These are phyloP conservation scores for Claviceps fusiformis DNA, from an alignment of 2,329 filamentous ascomycete species.

Conservation along the genomic window DNA sequence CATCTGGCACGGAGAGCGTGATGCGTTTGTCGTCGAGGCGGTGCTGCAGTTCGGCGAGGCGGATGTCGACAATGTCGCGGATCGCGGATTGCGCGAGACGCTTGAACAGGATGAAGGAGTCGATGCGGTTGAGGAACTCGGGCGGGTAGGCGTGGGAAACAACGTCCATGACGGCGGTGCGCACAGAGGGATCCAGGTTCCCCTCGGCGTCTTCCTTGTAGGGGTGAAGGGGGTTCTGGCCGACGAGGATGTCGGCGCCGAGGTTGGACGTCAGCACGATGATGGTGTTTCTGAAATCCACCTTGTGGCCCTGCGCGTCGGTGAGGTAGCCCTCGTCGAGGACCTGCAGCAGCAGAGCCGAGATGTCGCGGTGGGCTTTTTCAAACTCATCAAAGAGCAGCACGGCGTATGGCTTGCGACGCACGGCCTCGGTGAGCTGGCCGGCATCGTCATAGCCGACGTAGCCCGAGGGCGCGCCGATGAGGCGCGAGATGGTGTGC, in stretches of 20 bases:
- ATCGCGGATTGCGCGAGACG: conserved; percentile 65
- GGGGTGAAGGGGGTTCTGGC: conserved; percentile 50
- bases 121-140: conserved; percentile 92
- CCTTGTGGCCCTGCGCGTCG: conserved; percentile 87
- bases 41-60: conserved; percentile 68
- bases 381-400: conserved; percentile 96
- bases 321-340: conserved; percentile 94
- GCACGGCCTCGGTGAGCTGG: conserved; percentile 87
- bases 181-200: conserved; percentile 59
- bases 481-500: conserved; percentile 84
- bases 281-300: conserved; percentile 93
- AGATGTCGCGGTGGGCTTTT: conserved; percentile 92
- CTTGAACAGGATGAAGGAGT: conserved; percentile 95
- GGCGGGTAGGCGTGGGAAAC: conserved; percentile 66
- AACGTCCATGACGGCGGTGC: conserved; percentile 75
- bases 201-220: conserved; percentile 50
- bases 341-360: conserved; percentile 79
- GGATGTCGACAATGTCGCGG: conserved; percentile 86
- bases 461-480: conserved; percentile 86
- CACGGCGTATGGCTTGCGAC: conserved; percentile 89
- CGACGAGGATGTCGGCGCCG: conserved; percentile 81
- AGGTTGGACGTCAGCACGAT: conserved; percentile 95
- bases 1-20: conserved; percentile 52
- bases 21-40: conserved; percentile 80
- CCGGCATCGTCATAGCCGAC: conserved; percentile 95